Percentiles rank a stretch among this genome's conserved stretches.
phyloP scores from a whole-genome alignment of 768 basidiomycete genomes.

The Russula compacta region DNA sequence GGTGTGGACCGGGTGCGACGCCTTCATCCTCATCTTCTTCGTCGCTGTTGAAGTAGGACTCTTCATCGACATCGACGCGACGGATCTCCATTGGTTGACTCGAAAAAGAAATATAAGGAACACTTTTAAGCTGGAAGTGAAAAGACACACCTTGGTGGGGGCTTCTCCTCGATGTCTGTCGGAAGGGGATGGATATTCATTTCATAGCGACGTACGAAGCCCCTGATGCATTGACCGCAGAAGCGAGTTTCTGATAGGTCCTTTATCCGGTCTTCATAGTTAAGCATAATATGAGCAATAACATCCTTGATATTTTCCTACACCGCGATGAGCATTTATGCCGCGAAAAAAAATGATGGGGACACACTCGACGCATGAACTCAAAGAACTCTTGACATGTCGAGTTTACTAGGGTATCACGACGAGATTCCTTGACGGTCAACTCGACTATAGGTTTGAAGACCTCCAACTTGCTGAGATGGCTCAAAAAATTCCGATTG shows the following conservation, averaged over 20 bases:
- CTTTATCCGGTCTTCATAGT: conserved; percentile 56
- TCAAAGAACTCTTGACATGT: conserved; percentile 97
- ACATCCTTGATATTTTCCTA: conserved; percentile 86
- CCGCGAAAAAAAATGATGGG: background rate
- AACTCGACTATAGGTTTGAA: conserved; percentile 77
- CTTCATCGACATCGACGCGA: conserved; percentile 67
- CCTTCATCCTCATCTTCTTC: conserved; percentile 50
- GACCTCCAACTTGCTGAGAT: conserved; percentile 79
- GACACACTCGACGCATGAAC: conserved; percentile 69
- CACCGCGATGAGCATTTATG: conserved; percentile 6
- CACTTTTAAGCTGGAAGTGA: background rate
- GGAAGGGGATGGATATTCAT: conserved; percentile 79
- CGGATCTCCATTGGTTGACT: conserved; percentile 29
- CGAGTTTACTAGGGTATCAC: conserved; percentile 90
- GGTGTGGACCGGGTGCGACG: conserved; percentile 24
- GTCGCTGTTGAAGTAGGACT: conserved; percentile 87
- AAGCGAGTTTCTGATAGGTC: conserved; percentile 51
- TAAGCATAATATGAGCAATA: conserved; percentile 76
- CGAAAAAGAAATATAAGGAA: background rate
- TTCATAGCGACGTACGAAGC: conserved; percentile 77
- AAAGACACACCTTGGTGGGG: conserved; percentile 28
- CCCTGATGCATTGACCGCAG: conserved; percentile 57
- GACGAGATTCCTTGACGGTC: conserved; percentile 68
- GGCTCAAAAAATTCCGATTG: conserved; percentile 63
- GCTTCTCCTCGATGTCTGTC: conserved; percentile 42